These are phyloP conservation scores for Aspergillus arachidicola DNA, from an alignment of 2,329 filamentous ascomycete genomes.

Conservation along the genomic window DNA sequence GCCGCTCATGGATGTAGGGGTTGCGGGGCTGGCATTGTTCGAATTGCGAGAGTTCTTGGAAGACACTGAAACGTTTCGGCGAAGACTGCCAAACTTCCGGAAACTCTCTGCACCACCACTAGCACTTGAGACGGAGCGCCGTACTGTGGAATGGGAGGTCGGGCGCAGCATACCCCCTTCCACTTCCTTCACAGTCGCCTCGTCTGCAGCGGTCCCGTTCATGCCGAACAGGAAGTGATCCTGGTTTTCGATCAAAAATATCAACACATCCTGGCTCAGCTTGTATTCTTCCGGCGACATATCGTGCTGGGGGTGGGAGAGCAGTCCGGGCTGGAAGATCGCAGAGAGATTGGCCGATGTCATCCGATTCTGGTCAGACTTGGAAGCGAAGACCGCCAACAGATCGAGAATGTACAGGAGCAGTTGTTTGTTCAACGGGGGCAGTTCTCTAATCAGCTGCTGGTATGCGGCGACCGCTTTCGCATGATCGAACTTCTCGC, in stretches of 20 bases:
- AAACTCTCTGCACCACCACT: conserved; percentile 88
- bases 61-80: conserved; percentile 88
- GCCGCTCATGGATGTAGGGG: conserved; percentile 57
- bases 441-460: conserved; percentile 85
- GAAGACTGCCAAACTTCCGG: conserved; percentile 72
- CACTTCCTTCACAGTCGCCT: conserved; percentile 68
- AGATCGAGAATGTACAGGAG: conserved; percentile 95
- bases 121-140: conserved; percentile 80
- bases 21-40: conserved; percentile 67
- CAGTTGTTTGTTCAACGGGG: conserved; percentile 88
- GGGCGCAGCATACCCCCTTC: conserved; percentile 65
- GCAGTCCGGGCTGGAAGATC: conserved; percentile 95
- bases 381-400: conserved; percentile 93
- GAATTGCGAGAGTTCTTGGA: conserved; percentile 83
- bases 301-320: conserved; percentile 90
- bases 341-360: conserved; percentile 90
- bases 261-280: conserved; percentile 92
- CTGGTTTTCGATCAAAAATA: conserved; percentile 97
- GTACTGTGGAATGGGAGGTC: conserved; percentile 57
- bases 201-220: conserved; percentile 97
- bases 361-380: conserved; percentile 96
- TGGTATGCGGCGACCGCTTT: conserved; percentile 83
- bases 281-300: conserved; percentile 95
- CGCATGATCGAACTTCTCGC: conserved; percentile 73
- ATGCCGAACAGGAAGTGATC: conserved; percentile 98